Conservation (phyloP, 1,284 basidiomycete species). For the Malassezia pachydermatis region DNA sequence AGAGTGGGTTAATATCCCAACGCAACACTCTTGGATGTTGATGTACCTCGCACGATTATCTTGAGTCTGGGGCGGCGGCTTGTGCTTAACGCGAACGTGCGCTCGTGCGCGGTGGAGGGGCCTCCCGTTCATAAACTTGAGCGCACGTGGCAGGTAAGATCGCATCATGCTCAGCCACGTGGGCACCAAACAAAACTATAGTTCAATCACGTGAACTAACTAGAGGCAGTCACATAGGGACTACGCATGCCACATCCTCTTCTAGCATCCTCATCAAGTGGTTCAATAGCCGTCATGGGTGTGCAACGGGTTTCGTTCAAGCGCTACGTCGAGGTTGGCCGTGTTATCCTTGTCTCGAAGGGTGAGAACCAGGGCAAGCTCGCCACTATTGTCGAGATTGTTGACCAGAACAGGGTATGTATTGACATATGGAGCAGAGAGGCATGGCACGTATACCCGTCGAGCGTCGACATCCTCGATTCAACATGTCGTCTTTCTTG, state of each 20-base stretch:
- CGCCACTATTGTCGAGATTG: constrained; percentile 91
- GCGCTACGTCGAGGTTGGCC: constrained; percentile 96
- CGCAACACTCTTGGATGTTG: too few relatives aligned
- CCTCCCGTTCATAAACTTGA: constrained; percentile 3
- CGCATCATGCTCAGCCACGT: not conserved
- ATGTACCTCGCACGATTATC: too few relatives aligned
- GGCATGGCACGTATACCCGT: not conserved
- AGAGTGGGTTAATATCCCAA: too few relatives aligned
- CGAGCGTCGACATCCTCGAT: not conserved
- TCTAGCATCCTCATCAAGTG: constrained; percentile 12
- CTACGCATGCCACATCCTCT: constrained; percentile 3
- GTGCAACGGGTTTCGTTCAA: constrained; percentile 56
- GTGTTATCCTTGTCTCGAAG: constrained; percentile 87
- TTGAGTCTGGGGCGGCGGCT: too few relatives aligned
- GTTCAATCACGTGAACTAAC: too few relatives aligned
- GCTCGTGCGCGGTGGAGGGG: constrained; percentile 18
- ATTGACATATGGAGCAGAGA: not conserved
- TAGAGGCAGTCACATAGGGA: too few relatives aligned
- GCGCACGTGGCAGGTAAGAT: not conserved
- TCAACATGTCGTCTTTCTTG: not conserved
- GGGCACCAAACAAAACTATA: not conserved
- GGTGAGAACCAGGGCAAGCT: constrained; percentile 79
- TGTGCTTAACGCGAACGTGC: too few relatives aligned
- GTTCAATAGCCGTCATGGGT: constrained; percentile 22
- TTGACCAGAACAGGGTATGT: constrained; percentile 94